Percentiles rank a stretch among this genome's conserved stretches.
Conservation (phyloP, 345 rosid species). For the Microcos paniculata region DNA sequence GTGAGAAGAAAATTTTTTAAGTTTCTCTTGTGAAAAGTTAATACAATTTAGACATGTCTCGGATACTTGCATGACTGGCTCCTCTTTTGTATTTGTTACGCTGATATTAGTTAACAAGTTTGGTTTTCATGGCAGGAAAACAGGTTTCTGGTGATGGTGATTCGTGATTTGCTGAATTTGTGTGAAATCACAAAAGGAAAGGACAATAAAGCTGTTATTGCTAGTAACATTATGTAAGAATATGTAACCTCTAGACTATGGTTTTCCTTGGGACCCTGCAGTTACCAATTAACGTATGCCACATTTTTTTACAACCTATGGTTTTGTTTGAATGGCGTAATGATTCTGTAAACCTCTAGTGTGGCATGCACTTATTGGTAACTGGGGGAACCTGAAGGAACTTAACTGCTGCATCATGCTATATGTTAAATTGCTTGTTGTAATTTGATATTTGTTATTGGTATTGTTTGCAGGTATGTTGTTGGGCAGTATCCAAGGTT, state of each 20-base stretch:
- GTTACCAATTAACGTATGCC: not conserved
- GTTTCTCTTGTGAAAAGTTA: not conserved
- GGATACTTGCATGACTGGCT: not conserved
- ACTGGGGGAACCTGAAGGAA: not conserved
- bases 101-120: not conserved
- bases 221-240: slow-evolving; percentile 97
- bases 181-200: slow-evolving; percentile 98
- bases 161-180: slow-evolving; percentile 89
- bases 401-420: not conserved
- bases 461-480: slow-evolving; percentile 74
- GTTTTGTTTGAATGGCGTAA: not conserved
- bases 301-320: not conserved
- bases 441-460: slow-evolving; percentile 11
- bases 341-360: not conserved
- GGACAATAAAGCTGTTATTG: slow-evolving; percentile 98
- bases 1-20: not conserved
- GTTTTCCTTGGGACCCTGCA: not conserved
- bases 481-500: slow-evolving; percentile 99
- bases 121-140: slow-evolving; percentile 68
- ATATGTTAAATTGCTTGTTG: not conserved
- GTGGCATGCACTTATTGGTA: not conserved
- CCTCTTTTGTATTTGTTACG: not conserved
- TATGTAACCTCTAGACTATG: not conserved
- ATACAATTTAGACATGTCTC: not conserved
- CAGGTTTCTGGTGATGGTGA: slow-evolving; percentile 97